Conservation (phyloP, 2,329 filamentous ascomycete species). For the Aureobasidium sp. region DNA sequence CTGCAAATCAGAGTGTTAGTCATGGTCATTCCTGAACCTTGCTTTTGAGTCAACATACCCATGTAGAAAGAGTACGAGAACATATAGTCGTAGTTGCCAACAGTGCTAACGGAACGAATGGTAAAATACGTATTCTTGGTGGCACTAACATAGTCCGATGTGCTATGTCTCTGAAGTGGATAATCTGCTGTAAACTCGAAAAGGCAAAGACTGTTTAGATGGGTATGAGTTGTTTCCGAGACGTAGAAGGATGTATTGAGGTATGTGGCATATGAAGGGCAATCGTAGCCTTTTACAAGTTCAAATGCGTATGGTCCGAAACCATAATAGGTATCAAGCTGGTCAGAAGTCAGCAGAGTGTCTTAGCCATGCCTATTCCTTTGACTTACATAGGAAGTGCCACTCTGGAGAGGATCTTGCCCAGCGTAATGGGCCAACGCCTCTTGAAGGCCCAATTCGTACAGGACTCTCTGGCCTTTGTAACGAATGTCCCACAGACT, state of each 20-base stretch:
- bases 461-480: conserved; percentile 50
- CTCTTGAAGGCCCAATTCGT: conserved; percentile 51
- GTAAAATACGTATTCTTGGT: conserved; percentile 42
- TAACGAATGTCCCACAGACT: conserved; percentile 47
- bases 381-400: conserved; percentile 34
- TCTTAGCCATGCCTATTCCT: no score
- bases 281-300: conserved; percentile 46
- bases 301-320: conserved; percentile 43
- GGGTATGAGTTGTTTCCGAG: conserved; percentile 38
- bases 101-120: conserved; percentile 42
- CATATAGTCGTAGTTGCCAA: conserved; percentile 49
- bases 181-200: conserved; percentile 47
- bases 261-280: conserved; percentile 45
- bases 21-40: no score
- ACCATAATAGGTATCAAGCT: conserved; percentile 44
- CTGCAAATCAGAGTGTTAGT: conserved; percentile 22
- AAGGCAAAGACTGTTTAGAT: conserved; percentile 47
- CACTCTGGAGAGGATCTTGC: conserved; percentile 40
- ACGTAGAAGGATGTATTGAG: conserved; percentile 44
- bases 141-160: conserved; percentile 34
- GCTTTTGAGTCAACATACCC: no score
- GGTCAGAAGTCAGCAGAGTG: conserved; percentile 29
- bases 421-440: conserved; percentile 48
- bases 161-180: conserved; percentile 45
- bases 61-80: conserved; percentile 46